Evolutionary conservation across 2,329 filamentous ascomycete genomes (phyloP).

Genomic region (Talaromyces sp.): DNA sequence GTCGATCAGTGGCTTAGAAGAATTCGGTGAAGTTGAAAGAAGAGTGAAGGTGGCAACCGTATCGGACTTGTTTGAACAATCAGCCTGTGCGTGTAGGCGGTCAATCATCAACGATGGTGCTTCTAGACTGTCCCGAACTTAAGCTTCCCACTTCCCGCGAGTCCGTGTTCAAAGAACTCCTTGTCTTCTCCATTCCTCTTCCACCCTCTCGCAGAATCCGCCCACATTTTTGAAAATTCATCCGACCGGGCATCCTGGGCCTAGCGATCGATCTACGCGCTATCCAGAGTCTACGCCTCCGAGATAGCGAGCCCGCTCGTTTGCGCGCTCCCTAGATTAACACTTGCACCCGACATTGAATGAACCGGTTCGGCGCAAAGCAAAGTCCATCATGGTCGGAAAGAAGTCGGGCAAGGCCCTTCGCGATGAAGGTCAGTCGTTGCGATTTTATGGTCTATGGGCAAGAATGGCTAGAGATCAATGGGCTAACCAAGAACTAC

Average conservation of each 20-base stretch:
- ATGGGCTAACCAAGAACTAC: slow-evolving; percentile 12
- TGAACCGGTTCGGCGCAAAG: slow-evolving; percentile 1
- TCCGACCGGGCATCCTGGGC: not conserved
- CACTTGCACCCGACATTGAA: slow-evolving; percentile 11
- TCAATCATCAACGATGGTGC: slow-evolving; percentile 22
- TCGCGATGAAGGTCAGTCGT: slow-evolving; percentile 57
- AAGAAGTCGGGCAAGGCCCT: slow-evolving; percentile 67
- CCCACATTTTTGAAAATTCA: not conserved
- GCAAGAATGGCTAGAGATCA: not conserved
- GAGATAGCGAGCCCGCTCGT: not conserved
- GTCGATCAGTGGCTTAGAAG: slow-evolving; percentile 2
- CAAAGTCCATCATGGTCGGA: slow-evolving; percentile 58
- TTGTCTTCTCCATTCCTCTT: not conserved
- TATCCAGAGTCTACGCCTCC: not conserved
- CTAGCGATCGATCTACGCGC: not conserved
- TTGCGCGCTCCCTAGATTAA: slow-evolving; percentile 22
- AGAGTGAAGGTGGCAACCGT: slow-evolving; percentile 24
- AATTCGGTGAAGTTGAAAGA: slow-evolving; percentile 10
- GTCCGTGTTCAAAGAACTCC: slow-evolving; percentile 4
- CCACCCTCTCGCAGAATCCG: not conserved
- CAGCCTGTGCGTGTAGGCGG: slow-evolving; percentile 30
- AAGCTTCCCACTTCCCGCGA: slow-evolving; percentile 11
- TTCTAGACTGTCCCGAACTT: slow-evolving; percentile 11
- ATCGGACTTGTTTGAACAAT: slow-evolving; percentile 18
- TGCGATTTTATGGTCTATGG: not conserved